A percentile compares a stretch with the other conserved stretches of the same genome.
These are phyloP conservation scores for Claviceps spartinae DNA, from an alignment of 2,329 filamentous ascomycete species.

Conservation along the genomic window DNA sequence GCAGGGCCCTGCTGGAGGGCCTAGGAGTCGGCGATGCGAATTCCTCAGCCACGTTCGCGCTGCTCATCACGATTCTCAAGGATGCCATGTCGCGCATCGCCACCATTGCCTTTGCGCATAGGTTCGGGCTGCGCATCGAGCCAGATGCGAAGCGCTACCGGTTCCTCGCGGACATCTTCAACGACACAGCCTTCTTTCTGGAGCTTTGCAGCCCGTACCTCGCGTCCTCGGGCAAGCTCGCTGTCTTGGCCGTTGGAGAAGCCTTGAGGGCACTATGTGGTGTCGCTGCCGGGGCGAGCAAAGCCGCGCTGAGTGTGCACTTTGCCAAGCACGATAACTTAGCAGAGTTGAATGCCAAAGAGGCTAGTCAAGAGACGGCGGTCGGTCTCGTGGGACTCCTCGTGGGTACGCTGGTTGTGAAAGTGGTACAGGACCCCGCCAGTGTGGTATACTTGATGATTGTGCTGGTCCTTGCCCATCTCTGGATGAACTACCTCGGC, in stretches of 20 bases:
- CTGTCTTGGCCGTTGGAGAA: constrained; percentile 36
- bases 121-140: constrained; percentile 68
- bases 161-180: constrained; percentile 76
- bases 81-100: constrained; percentile 69
- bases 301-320: constrained; percentile 82
- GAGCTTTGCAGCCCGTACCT: constrained; percentile 70
- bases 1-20: constrained; percentile 63
- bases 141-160: constrained; percentile 86
- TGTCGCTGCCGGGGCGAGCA: constrained; percentile 78
- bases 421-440: constrained; percentile 52
- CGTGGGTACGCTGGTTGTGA: constrained; percentile 68
- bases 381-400: constrained; percentile 83
- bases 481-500: constrained; percentile 75
- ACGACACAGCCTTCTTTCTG: constrained; percentile 75
- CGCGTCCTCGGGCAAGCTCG: constrained; percentile 36
- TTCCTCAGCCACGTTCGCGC: constrained; percentile 65
- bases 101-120: constrained; percentile 76
- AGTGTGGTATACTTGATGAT: constrained; percentile 66
- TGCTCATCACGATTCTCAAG: constrained; percentile 72
- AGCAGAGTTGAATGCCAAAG: constrained; percentile 87
- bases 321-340: constrained; percentile 81
- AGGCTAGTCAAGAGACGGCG: constrained; percentile 89
- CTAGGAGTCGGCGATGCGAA: constrained; percentile 73
- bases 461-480: constrained; percentile 58
- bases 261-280: constrained; percentile 58